A percentile compares a stretch with the other conserved stretches of the same genome.
These are phyloP conservation scores for Gossypium gossypioides DNA, from an alignment of 441 rosid genomes.

Conservation along the genomic window DNA sequence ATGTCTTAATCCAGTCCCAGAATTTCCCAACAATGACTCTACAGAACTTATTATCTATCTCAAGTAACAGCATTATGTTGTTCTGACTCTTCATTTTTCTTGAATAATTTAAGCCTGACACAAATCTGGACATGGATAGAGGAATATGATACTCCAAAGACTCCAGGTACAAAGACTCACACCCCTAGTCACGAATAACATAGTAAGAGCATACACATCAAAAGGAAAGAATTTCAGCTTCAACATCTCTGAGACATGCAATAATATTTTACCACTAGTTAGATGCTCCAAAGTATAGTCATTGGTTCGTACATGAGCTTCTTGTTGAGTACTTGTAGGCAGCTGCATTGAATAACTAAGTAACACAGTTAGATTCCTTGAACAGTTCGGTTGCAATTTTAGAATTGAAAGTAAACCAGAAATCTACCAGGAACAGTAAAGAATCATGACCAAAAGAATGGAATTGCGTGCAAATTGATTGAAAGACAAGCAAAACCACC, in stretches of 20 bases:
- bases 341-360: conserved; percentile 25
- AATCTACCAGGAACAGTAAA: not conserved
- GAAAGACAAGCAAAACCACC: conserved; percentile 20
- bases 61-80: not conserved
- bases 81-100: too few species aligned
- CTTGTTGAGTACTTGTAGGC: conserved; percentile 13
- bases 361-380: conserved; percentile 18
- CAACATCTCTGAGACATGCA: not conserved
- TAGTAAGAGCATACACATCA: not conserved
- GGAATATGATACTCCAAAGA: not conserved
- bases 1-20: not conserved
- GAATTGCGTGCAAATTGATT: conserved; percentile 8
- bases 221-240: not conserved
- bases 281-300: not conserved
- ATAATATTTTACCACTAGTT: not conserved
- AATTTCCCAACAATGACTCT: not conserved
- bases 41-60: not conserved
- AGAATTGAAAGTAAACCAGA: not conserved
- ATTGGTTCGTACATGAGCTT: conserved; percentile 16
- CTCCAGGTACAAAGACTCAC: too few species aligned
- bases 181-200: too few species aligned
- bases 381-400: not conserved
- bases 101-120: not conserved
- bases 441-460: conserved; percentile 14
- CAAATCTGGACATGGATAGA: not conserved